Evolutionary conservation across 225 moss, liverwort and hornwort genomes (phyloP).

Genomic region (Asterella californica): DNA sequence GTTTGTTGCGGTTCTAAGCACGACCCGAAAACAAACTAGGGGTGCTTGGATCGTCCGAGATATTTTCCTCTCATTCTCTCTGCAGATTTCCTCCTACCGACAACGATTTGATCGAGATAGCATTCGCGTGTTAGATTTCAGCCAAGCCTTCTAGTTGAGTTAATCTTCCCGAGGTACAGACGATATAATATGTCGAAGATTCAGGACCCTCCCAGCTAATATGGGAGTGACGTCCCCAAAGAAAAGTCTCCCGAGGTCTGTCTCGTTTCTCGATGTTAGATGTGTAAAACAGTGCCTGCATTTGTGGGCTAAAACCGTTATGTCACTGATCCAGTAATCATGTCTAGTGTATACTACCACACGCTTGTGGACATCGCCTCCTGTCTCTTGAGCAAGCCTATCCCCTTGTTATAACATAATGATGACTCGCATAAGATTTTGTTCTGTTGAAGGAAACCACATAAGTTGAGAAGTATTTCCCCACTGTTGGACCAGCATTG

Average conservation of each 20-base stretch:
- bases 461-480: too few relatives aligned
- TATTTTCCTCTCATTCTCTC: not conserved
- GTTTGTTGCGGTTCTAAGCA: not conserved
- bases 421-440: too few relatives aligned
- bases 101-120: not conserved
- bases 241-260: not conserved
- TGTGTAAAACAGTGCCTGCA: not conserved
- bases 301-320: too few relatives aligned
- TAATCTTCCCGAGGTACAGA: not conserved
- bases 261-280: not conserved
- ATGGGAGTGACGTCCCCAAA: not conserved
- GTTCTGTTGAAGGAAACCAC: too few relatives aligned
- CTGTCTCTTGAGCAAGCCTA: too few relatives aligned
- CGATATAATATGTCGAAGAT: not conserved
- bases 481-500: too few relatives aligned
- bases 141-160: not conserved
- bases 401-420: too few relatives aligned
- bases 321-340: too few relatives aligned
- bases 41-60: not conserved
- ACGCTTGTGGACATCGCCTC: too few relatives aligned
- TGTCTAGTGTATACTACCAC: too few relatives aligned
- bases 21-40: not conserved
- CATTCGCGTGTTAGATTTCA: not conserved
- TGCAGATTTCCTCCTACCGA: not conserved
- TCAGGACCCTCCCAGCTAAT: not conserved